phyloP scores from a whole-genome alignment of 495 filamentous ascomycete genomes.

The Corynascus novoguineensis region DNA sequence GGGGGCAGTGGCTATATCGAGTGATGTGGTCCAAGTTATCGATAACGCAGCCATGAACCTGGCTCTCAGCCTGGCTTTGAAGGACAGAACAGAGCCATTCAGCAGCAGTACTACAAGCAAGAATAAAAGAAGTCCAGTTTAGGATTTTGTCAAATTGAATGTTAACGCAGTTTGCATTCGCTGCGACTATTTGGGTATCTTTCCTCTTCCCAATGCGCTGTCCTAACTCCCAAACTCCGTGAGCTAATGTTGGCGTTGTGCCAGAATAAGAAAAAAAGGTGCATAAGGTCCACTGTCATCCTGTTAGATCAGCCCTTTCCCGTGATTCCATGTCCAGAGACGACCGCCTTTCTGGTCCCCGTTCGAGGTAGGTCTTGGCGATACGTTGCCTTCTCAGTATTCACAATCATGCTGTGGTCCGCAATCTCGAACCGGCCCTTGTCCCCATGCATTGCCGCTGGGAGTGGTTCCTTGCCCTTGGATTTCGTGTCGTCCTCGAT shows the following conservation, averaged over 20 bases:
- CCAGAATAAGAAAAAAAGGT: neutral
- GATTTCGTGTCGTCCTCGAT: constrained; percentile 46
- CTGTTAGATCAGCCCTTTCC: constrained; percentile 21
- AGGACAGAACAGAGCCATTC: too few species aligned
- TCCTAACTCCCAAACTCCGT: constrained; percentile 9
- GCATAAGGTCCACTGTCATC: neutral
- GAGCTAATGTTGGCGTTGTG: neutral
- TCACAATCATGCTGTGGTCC: constrained; percentile 46
- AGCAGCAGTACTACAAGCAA: too few species aligned
- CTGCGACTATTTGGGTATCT: constrained; percentile 4
- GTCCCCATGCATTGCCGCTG: constrained; percentile 47
- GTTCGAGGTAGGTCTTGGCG: constrained; percentile 33
- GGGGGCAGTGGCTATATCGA: neutral
- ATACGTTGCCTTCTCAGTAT: constrained; percentile 32
- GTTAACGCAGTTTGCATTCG: neutral
- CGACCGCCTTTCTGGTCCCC: constrained; percentile 17
- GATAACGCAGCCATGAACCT: too few species aligned
- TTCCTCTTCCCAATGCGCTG: neutral
- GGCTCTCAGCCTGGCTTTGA: too few species aligned
- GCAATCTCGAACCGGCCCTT: constrained; percentile 38
- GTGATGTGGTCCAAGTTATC: neutral
- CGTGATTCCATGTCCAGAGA: constrained; percentile 9
- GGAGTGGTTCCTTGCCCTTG: constrained; percentile 63
- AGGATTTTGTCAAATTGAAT: too few species aligned
- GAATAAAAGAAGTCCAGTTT: too few species aligned